Conservation (phyloP, 2,329 filamentous ascomycete genomes). For the Hymenoscyphus linearis region DNA sequence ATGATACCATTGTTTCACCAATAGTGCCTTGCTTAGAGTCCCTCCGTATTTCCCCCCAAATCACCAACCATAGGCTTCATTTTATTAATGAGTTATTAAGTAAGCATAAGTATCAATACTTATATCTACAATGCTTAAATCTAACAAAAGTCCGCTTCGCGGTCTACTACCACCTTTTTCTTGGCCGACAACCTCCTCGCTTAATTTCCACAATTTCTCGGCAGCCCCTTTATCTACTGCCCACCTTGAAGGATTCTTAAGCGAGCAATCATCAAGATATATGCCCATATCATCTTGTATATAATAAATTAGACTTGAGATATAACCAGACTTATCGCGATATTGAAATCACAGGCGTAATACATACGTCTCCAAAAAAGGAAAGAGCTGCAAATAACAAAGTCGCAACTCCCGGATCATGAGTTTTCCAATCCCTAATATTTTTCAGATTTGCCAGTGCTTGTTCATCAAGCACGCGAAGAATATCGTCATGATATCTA, state of each 20-base stretch:
- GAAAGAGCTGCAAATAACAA: conserved; percentile 9
- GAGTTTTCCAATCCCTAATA: conserved; percentile 9
- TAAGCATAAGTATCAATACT: background rate
- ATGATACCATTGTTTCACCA: too few relatives aligned
- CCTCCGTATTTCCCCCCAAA: too few relatives aligned
- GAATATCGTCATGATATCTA: conserved; percentile 17
- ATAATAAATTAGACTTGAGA: background rate
- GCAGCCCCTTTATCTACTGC: conserved; percentile 15
- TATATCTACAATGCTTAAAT: background rate
- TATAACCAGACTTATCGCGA: background rate
- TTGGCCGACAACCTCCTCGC: conserved; percentile 14
- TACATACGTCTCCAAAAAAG: conserved; percentile 7
- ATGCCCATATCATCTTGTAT: conserved; percentile 9
- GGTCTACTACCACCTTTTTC: background rate
- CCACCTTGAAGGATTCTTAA: conserved; percentile 14
- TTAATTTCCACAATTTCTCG: conserved; percentile 18
- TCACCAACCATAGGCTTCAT: too few relatives aligned
- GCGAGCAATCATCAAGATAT: conserved; percentile 18
- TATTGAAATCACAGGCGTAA: background rate
- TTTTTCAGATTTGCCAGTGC: conserved; percentile 3
- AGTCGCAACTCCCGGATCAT: conserved; percentile 15
- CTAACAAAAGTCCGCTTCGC: background rate
- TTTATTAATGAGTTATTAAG: too few relatives aligned
- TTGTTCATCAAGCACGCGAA: conserved; percentile 9
- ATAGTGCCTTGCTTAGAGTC: too few relatives aligned